phyloP scores from a whole-genome alignment of 2,329 filamentous ascomycete genomes.

The Cucurbitaria berberidis region DNA sequence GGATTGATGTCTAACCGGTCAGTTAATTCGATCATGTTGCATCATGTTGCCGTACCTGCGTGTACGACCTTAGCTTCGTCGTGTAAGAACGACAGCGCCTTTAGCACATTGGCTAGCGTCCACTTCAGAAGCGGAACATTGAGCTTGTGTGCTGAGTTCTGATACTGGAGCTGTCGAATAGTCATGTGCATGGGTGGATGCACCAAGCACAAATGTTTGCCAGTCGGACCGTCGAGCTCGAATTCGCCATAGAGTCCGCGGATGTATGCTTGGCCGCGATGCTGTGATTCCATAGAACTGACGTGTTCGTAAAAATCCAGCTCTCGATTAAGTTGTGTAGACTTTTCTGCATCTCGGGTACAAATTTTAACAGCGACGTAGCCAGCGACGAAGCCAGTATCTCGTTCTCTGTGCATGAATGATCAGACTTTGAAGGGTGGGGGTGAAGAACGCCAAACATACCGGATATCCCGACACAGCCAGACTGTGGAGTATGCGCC shows the following conservation, averaged over 20 bases:
- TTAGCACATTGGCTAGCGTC: conserved; percentile 45
- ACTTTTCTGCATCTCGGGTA: conserved; percentile 21
- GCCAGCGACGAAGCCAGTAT: too few relatives aligned
- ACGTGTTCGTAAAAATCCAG: conserved; percentile 33
- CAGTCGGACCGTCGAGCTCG: conserved; percentile 27
- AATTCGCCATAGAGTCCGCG: conserved; percentile 27
- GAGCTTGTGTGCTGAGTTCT: conserved; percentile 23
- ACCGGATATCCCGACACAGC: too few relatives aligned
- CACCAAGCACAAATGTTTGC: conserved; percentile 32
- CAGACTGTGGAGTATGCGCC: too few relatives aligned
- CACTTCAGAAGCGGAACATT: conserved; percentile 26
- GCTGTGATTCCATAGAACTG: conserved; percentile 30
- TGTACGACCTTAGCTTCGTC: conserved; percentile 55
- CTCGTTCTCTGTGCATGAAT: too few relatives aligned
- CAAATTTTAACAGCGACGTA: conserved; percentile 30
- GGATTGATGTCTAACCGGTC: conserved; percentile 51
- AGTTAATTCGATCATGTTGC: conserved; percentile 12
- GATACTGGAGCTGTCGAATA: conserved; percentile 33
- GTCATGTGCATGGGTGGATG: conserved; percentile 39
- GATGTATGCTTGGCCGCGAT: conserved; percentile 29
- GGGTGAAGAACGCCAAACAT: too few relatives aligned
- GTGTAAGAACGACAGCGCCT: conserved; percentile 54
- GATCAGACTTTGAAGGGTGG: too few relatives aligned
- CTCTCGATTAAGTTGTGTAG: conserved; percentile 24
- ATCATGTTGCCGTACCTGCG: conserved; percentile 46